phyloP scores from a whole-genome alignment of 2,329 filamentous ascomycete species.

The Podosphaera fusca region DNA sequence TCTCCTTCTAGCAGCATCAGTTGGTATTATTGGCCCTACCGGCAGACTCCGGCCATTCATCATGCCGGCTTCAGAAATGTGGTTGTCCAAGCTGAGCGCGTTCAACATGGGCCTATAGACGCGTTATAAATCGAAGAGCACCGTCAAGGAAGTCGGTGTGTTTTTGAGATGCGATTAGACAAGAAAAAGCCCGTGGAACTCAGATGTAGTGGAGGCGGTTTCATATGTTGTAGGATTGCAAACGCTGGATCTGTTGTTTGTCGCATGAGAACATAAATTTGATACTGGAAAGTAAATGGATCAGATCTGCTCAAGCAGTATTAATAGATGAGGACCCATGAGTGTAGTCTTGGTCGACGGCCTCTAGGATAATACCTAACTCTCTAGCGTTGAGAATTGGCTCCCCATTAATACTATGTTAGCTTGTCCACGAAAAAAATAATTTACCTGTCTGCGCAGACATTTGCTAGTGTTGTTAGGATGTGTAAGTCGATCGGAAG shows the following conservation, averaged over 20 bases:
- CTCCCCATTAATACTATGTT: no score
- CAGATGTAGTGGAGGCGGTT: background rate
- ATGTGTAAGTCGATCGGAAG: no score
- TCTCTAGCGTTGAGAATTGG: no score
- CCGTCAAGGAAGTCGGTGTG: background rate
- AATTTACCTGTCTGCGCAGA: no score
- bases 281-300: no score
- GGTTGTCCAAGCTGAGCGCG: conserved; percentile 10
- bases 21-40: conserved; percentile 38
- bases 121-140: conserved; percentile 3
- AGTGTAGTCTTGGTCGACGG: no score
- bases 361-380: no score
- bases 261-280: background rate
- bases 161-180: background rate
- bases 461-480: no score
- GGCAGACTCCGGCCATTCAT: conserved; percentile 59
- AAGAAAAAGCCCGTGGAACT: background rate
- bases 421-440: no score
- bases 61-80: conserved; percentile 40
- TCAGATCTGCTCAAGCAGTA: no score
- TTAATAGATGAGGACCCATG: no score
- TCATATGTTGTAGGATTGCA: background rate
- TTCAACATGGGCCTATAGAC: conserved; percentile 8
- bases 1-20: conserved; percentile 15
- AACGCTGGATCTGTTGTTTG: background rate